Evolutionary conservation across 2,329 filamentous ascomycete genomes (phyloP), one percentile per base, ranked within the genome.

Genomic region (Aspergillus sp.): DNA sequence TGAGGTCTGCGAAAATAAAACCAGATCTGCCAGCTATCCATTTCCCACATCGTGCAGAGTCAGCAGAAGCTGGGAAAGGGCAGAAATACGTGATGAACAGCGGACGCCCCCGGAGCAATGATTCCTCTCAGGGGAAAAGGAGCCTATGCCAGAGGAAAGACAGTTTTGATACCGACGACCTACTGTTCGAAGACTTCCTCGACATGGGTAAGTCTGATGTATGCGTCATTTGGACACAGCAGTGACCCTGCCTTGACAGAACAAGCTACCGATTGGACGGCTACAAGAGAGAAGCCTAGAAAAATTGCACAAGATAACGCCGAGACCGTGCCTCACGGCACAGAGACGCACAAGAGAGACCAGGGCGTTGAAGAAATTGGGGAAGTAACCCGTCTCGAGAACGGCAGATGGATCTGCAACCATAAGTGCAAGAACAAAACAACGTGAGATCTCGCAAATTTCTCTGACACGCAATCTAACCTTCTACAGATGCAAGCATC

Each of bases 371-470:
- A 54, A 16, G 43, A 64, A 4, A 45, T 56, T 5, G 59, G 61
- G 31, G 71, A 79, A 44, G 78, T 84, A 4, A 66, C 72, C 1
- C 79, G 78, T 59, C 78, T 91, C 55, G 70, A 77, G 0, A 92
- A 89, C 63, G 88, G 88, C 0, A 88, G 81, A 63, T 92, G 86
- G 84, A 79, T 80, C 32, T 93, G 89, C 70, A 87, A 87, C 53
- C 89, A 93, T 64, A 70, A 70, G 16, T 92, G 89, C 72, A 84
- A 81, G 60, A 76, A 86, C 58, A 85, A 82, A 59, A 73, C 67
- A 36, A 71, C 65, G 73, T 77, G 62, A 51, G 59, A 3, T 38
- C 41, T 13, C 19, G 14, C 36, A 19, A 72, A 72, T 58, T 21
- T 61, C 1, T 70, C 10, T 47, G 2, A 32, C 31, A 41, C 21